phyloP scores from a whole-genome alignment of 257 asterid genomes.

The Solanum stenotomum region DNA sequence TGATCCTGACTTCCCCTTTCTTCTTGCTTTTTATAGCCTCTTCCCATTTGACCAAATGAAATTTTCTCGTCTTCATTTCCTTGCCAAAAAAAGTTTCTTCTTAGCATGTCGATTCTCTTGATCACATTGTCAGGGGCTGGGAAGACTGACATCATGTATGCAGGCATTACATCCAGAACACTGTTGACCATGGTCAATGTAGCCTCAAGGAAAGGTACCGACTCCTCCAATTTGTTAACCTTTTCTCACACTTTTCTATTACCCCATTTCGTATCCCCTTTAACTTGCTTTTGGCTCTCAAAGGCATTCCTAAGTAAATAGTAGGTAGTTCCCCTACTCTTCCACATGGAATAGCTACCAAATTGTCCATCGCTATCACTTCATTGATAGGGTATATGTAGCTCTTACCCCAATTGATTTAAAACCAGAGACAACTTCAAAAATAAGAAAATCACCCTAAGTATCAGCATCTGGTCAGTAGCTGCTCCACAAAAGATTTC shows the following conservation, averaged over 20 bases:
- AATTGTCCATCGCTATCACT: neutral
- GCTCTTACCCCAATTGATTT: neutral
- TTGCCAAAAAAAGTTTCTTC: neutral
- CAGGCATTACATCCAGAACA: neutral
- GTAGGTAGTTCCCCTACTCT: neutral
- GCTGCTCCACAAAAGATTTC: neutral
- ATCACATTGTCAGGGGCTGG: neutral
- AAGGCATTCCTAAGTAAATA: neutral
- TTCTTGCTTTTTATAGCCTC: neutral
- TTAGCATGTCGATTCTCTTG: neutral
- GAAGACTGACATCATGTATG: neutral
- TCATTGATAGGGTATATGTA: neutral
- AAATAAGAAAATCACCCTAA: neutral
- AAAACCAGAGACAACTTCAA: neutral
- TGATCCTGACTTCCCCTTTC: neutral
- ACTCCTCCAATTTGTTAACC: neutral
- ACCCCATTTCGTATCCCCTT: neutral
- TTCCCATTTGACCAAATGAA: neutral
- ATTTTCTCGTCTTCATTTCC: neutral
- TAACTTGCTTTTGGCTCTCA: neutral
- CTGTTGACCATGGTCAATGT: neutral
- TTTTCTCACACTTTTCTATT: neutral
- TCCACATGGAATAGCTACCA: neutral
- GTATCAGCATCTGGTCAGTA: neutral
- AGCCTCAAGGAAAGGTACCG: neutral